These are phyloP conservation scores for Russula griseocarnosa DNA, from an alignment of 768 basidiomycete species.

Conservation along the genomic window DNA sequence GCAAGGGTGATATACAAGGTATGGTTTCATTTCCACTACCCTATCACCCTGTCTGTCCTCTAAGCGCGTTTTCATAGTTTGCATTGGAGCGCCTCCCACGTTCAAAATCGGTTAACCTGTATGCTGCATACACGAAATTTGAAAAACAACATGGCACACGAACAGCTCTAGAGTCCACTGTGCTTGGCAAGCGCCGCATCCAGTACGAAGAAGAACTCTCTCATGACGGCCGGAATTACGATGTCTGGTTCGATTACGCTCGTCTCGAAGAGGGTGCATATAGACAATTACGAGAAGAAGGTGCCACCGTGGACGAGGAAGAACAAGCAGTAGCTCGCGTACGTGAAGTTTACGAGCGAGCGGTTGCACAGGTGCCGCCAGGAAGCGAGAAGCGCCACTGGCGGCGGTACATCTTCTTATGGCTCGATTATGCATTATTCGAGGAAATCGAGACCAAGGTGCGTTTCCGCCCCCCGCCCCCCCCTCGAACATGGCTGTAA, in stretches of 20 bases:
- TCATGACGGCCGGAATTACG: constrained; percentile 92
- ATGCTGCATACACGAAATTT: constrained; percentile 92
- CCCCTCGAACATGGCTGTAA: neutral
- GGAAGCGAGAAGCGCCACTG: constrained; percentile 90
- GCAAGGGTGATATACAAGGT: constrained; percentile 98
- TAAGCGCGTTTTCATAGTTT: constrained; percentile 52
- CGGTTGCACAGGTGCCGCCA: constrained; percentile 93
- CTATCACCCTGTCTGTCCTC: neutral
- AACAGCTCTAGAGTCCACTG: constrained; percentile 84
- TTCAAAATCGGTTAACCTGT: constrained; percentile 83
- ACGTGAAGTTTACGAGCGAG: constrained; percentile 92
- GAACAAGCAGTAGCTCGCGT: constrained; percentile 61
- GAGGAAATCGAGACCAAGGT: constrained; percentile 96
- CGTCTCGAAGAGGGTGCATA: constrained; percentile 88
- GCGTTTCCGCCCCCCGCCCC: constrained; percentile 24
- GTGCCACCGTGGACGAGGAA: constrained; percentile 65
- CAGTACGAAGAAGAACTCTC: constrained; percentile 96
- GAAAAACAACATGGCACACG: constrained; percentile 97
- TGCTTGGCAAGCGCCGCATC: constrained; percentile 95
- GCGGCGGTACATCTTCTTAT: constrained; percentile 86
- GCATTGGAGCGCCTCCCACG: constrained; percentile 90
- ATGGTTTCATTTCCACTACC: constrained; percentile 29
- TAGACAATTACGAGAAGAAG: constrained; percentile 69
- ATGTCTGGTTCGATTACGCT: constrained; percentile 97
- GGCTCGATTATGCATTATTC: constrained; percentile 94